Conservation (phyloP, 306 rosid species). For the Rosa persica region DNA sequence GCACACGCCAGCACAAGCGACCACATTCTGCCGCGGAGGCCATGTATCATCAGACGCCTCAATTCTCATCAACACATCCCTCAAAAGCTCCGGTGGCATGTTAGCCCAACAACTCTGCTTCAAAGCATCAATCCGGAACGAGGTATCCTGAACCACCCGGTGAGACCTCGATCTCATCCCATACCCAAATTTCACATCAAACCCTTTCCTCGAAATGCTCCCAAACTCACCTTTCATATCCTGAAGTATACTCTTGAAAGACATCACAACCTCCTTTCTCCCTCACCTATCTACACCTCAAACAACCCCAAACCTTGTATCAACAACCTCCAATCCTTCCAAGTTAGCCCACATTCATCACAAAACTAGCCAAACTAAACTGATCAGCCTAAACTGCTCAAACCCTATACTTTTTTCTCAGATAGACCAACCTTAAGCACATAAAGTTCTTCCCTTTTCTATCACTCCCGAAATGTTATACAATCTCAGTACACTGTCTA, state of each 20-base stretch:
- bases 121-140: conserved; percentile 51
- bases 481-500: background rate
- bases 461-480: background rate
- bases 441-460: background rate
- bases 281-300: conserved; percentile 11
- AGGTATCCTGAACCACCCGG: conserved; percentile 53
- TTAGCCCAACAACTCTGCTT: conserved; percentile 95
- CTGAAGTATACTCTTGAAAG: conserved; percentile 73
- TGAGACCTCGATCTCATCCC: conserved; percentile 78
- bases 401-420: background rate
- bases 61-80: conserved; percentile 83
- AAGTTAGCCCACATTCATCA: conserved; percentile 24
- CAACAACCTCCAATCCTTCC: conserved; percentile 20
- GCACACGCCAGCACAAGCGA: conserved; percentile 92
- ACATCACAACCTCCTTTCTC: conserved; percentile 36
- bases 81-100: conserved; percentile 89
- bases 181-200: conserved; percentile 68
- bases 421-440: background rate
- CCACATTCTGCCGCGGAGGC: conserved; percentile 76
- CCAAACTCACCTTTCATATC: conserved; percentile 56
- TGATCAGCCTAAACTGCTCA: background rate
- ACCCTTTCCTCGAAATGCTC: conserved; percentile 69
- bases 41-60: conserved; percentile 80
- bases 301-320: background rate
- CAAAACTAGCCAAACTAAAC: conserved; percentile 7